Evolutionary conservation across 805 yeast genomes (phyloP).

Genomic region (Yarrowia sp.): DNA sequence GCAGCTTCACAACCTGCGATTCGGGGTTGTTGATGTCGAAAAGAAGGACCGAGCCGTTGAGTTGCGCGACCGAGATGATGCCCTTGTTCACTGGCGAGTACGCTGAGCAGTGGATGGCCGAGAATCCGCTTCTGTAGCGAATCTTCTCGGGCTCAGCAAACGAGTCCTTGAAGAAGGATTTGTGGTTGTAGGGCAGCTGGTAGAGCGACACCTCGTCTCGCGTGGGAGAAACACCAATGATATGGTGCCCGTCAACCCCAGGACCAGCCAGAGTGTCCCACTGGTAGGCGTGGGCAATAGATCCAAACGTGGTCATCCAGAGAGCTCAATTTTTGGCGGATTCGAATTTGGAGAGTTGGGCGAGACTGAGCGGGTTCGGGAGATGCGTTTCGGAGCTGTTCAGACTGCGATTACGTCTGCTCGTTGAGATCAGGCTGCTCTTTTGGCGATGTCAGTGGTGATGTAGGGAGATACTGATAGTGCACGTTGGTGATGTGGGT

Average conservation of each 20-base stretch:
- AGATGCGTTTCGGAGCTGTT: too few species aligned
- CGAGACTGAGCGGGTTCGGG: neutral
- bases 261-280: conserved; percentile 47
- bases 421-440: too few species aligned
- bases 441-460: neutral
- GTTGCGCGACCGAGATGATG: conserved; percentile 65
- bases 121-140: conserved; percentile 52
- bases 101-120: conserved; percentile 62
- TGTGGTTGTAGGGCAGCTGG: conserved; percentile 33
- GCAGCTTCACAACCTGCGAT: conserved; percentile 43
- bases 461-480: neutral
- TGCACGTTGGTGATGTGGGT: neutral
- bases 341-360: neutral
- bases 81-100: conserved; percentile 51
- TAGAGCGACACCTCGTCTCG: conserved; percentile 73
- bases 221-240: conserved; percentile 68
- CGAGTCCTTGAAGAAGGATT: neutral
- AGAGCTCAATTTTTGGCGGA: neutral
- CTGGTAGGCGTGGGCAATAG: conserved; percentile 54
- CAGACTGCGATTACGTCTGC: neutral
- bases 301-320: conserved; percentile 50
- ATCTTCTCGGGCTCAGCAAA: conserved; percentile 11
- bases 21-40: conserved; percentile 52
- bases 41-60: conserved; percentile 62
- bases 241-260: conserved; percentile 52